Evolutionary conservation across 495 filamentous ascomycete species (phyloP), one percentile per base, ranked within the genome.

Genomic region (Bacidia gigantensis): DNA sequence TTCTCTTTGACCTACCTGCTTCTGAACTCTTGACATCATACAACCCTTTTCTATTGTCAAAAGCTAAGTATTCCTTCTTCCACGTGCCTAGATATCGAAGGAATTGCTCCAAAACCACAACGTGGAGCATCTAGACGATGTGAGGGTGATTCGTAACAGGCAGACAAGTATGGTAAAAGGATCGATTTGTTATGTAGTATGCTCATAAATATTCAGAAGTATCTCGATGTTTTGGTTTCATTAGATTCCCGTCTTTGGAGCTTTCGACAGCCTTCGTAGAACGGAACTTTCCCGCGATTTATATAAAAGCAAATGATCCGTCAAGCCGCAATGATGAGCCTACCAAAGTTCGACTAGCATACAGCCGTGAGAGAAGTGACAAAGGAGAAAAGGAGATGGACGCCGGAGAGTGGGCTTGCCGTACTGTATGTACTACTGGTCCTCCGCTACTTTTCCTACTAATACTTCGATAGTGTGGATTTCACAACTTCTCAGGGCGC

Each of bases 351-450:
- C 71, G 73, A 44, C 79, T 80, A 55, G 74, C 76, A 11, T 80
- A 68, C 56, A 73, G 71, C 44, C 74, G 77, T 11, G 76, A 80
- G 54, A 71, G 77, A 56, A 76, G 77, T 40, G 76, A 79, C 51
- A 64, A 71, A 52, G 65, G 65, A 53, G 73, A 70, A 21, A 61
- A 63, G 26, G 59, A 62, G 0, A 71, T 75, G 51, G 72, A 71
- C 0, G 83, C 82, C 21, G 81, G 81, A 23, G 83, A 88, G 58
- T 93, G 87, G 87, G 81, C 72, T 14, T 93, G 87, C 58, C 70
- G 77, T 49, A 76, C 77, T 59, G 85, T 89, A 61, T 35, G 57
- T 74, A 47, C 22, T 22, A 47, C 18, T 47, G 12, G 5, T 35
- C 14, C 29, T 35, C 14, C 29, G 14, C 14, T 35, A 14, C 14